A percentile compares a stretch with the other conserved stretches of the same genome.
Conservation (phyloP, 345 rosid genomes). For the Sonneratia alba region DNA sequence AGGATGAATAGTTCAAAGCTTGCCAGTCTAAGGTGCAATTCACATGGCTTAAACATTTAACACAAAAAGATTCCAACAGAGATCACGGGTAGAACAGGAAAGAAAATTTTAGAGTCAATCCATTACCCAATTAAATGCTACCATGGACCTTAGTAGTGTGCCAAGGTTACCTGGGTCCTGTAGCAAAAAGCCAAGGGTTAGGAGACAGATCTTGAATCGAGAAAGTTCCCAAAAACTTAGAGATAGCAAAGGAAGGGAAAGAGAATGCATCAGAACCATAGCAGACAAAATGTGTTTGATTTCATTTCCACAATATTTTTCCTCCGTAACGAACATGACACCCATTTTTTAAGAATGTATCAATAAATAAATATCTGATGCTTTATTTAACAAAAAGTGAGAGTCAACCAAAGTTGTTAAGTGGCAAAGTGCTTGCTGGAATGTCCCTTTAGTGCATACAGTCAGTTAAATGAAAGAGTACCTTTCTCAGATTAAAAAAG, state of each 20-base stretch:
- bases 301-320: neutral
- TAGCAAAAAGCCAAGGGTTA: conserved; percentile 20
- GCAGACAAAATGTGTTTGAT: neutral
- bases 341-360: too few species aligned
- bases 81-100: neutral
- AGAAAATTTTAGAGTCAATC: neutral
- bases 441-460: neutral
- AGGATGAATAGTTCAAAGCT: neutral
- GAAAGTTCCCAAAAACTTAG: neutral
- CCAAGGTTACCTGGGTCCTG: conserved; percentile 98
- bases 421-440: neutral
- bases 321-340: neutral
- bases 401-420: neutral
- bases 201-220: neutral
- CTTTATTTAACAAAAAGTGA: too few species aligned
- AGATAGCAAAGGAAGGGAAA: neutral
- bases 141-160: conserved; percentile 74
- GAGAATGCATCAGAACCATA: neutral
- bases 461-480: neutral
- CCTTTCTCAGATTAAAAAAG: neutral
- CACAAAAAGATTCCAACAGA: neutral
- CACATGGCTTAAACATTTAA: neutral
- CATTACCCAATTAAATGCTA: conserved; percentile 84
- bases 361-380: too few species aligned
- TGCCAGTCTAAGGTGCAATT: neutral